These are phyloP conservation scores for Medicago ruthenica DNA, from an alignment of 306 rosid genomes.

Conservation along the genomic window DNA sequence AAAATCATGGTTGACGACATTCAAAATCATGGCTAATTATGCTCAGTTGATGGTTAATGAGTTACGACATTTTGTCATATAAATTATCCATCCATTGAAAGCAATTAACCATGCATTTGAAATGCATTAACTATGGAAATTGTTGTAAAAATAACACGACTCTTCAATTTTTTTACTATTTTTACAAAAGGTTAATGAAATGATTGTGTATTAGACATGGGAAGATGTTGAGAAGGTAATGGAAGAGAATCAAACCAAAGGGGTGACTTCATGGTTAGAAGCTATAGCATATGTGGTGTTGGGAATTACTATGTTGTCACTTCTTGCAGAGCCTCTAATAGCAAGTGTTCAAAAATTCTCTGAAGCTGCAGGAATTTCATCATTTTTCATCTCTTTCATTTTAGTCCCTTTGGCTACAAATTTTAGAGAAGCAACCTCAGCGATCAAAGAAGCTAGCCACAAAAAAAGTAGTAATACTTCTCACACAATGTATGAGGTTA, in stretches of 20 bases:
- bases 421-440: conserved; percentile 66
- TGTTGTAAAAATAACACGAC: too few species aligned
- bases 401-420: conserved; percentile 69
- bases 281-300: conserved; percentile 50
- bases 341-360: conserved; percentile 63
- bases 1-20: not conserved
- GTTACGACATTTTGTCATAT: too few species aligned
- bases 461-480: conserved; percentile 59
- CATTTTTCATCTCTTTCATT: conserved; percentile 64
- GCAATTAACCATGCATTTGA: too few species aligned
- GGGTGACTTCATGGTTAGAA: conserved; percentile 45
- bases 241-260: conserved; percentile 46
- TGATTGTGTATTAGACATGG: conserved; percentile 47
- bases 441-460: conserved; percentile 58
- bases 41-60: too few species aligned
- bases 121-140: too few species aligned
- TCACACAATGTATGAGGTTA: conserved; percentile 67
- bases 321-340: conserved; percentile 72
- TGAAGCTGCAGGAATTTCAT: conserved; percentile 52
- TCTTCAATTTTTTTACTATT: too few species aligned
- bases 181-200: not conserved
- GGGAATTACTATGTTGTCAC: conserved; percentile 50
- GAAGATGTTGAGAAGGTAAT: conserved; percentile 55
- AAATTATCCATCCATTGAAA: too few species aligned
- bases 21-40: too few species aligned